Evolutionary conservation across 495 filamentous ascomycete genomes (phyloP).

Genomic region (Penicillium odoratum): DNA sequence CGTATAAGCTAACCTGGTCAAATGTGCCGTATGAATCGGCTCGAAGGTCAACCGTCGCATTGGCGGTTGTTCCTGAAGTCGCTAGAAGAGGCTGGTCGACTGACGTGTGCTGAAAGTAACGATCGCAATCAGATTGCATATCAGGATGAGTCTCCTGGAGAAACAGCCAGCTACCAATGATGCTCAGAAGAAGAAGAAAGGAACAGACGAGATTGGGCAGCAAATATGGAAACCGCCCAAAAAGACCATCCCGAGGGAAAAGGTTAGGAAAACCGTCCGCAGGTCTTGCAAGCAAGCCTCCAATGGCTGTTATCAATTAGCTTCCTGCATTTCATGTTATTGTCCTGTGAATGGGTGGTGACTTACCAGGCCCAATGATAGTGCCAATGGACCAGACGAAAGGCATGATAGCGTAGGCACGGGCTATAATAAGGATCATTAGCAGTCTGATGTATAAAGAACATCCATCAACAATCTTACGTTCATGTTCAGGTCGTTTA

Average conservation of each 20-base stretch:
- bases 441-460: background rate
- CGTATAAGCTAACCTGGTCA: slow-evolving; percentile 53
- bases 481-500: slow-evolving; percentile 76
- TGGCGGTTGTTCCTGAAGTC: slow-evolving; percentile 66
- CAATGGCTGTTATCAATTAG: slow-evolving; percentile 56
- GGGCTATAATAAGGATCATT: slow-evolving; percentile 46
- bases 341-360: background rate
- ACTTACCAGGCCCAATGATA: slow-evolving; percentile 69
- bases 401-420: slow-evolving; percentile 81
- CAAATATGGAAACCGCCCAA: slow-evolving; percentile 78
- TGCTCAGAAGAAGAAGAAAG: slow-evolving; percentile 67
- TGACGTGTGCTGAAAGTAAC: slow-evolving; percentile 50
- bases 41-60: slow-evolving; percentile 67
- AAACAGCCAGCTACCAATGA: slow-evolving; percentile 69
- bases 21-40: slow-evolving; percentile 80
- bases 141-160: slow-evolving; percentile 82
- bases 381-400: slow-evolving; percentile 88
- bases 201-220: slow-evolving; percentile 80
- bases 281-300: slow-evolving; percentile 75
- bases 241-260: slow-evolving; percentile 63
- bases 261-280: slow-evolving; percentile 63
- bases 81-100: slow-evolving; percentile 70
- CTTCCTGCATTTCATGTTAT: background rate
- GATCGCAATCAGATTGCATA: slow-evolving; percentile 60
- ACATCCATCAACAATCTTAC: slow-evolving; percentile 46